Conservation (phyloP, 805 yeast species). For the Candida awuae region DNA sequence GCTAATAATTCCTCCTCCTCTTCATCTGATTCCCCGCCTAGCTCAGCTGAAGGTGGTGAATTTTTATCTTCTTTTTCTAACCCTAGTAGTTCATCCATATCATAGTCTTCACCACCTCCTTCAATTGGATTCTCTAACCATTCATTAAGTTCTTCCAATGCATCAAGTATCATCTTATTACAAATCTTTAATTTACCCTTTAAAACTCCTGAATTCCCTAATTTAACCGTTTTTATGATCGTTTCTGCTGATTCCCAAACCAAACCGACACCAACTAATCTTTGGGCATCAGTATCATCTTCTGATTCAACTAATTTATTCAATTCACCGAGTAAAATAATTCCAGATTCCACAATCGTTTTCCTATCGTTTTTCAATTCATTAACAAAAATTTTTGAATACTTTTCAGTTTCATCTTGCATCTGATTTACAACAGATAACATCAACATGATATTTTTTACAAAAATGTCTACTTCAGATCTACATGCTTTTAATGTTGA, state of each 20-base stretch:
- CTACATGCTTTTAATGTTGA: conserved; percentile 37
- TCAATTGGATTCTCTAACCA: conserved; percentile 55
- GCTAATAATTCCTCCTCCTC: conserved; percentile 20
- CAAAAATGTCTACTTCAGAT: conserved; percentile 39
- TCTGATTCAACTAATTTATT: conserved; percentile 9
- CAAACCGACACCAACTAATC: conserved; percentile 56
- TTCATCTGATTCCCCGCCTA: conserved; percentile 15
- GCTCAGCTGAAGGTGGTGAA: too few relatives aligned
- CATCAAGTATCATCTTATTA: conserved; percentile 47
- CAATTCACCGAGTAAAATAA: conserved; percentile 17
- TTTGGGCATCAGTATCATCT: conserved; percentile 22
- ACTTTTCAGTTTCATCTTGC: conserved; percentile 27
- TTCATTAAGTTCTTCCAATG: conserved; percentile 56
- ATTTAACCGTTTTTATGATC: conserved; percentile 33
- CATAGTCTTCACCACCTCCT: conserved; percentile 24
- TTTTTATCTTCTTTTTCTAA: conserved; percentile 15
- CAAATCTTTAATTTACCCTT: conserved; percentile 38
- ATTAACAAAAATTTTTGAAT: conserved; percentile 24
- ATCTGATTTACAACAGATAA: conserved; percentile 40
- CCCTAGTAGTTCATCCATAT: conserved; percentile 44
- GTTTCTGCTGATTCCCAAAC: conserved; percentile 64
- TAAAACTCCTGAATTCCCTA: conserved; percentile 49
- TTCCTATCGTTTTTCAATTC: conserved; percentile 25
- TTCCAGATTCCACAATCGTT: conserved; percentile 13
- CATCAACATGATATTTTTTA: conserved; percentile 37